Conservation (phyloP, 2,329 filamentous ascomycete genomes). For the Cladosporium cucumerinum region DNA sequence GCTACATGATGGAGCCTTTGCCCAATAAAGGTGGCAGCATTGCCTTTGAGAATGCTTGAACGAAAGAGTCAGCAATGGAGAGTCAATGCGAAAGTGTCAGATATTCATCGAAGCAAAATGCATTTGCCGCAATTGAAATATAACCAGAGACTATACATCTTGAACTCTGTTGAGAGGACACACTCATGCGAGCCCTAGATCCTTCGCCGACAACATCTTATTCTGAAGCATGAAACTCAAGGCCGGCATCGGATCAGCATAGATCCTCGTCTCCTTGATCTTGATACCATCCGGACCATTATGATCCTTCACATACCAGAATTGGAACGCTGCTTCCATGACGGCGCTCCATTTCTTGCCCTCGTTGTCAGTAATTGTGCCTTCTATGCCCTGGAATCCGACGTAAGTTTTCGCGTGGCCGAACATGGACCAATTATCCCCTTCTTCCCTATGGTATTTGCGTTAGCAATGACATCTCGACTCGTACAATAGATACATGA, state of each 20-base stretch:
- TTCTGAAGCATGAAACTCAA: constrained; percentile 3
- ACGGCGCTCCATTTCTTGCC: constrained; percentile 29
- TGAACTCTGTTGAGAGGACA: neutral
- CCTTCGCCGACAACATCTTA: neutral
- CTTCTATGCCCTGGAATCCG: neutral
- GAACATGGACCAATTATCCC: neutral
- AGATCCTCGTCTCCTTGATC: constrained; percentile 8
- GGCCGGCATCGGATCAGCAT: constrained; percentile 11
- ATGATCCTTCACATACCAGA: constrained; percentile 22
- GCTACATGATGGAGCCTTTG: constrained; percentile 9
- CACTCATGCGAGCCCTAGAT: neutral
- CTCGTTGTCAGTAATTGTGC: neutral
- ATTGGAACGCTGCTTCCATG: constrained; percentile 25
- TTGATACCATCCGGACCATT: constrained; percentile 8
- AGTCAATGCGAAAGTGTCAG: neutral
- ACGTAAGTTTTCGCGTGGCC: neutral
- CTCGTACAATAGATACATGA: neutral
- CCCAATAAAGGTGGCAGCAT: neutral
- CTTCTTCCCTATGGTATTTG: neutral
- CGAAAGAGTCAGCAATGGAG: neutral
- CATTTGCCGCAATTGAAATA: neutral
- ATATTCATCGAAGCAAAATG: neutral
- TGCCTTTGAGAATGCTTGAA: neutral
- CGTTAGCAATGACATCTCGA: neutral
- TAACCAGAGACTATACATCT: neutral